Evolutionary conservation across 371 early-diverging fungal genomes (phyloP).

Genomic region (Mortierella sp.): DNA sequence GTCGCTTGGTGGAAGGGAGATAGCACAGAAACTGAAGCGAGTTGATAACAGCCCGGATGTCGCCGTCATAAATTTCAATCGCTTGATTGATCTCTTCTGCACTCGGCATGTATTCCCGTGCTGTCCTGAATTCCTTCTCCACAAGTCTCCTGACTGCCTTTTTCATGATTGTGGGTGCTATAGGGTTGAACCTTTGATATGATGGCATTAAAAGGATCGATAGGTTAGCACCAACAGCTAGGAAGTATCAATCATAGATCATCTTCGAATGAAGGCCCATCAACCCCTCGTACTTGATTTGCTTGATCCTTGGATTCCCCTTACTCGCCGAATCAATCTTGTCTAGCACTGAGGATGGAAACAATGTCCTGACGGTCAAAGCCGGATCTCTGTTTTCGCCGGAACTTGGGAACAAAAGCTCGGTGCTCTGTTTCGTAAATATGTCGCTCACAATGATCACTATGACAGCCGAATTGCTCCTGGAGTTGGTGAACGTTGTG

Average conservation of each 20-base stretch:
- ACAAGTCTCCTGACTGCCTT: conserved; percentile 61
- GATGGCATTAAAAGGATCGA: too few relatives aligned
- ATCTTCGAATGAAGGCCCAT: too few relatives aligned
- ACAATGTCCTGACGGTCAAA: conserved; percentile 35
- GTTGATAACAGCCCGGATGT: conserved; percentile 65
- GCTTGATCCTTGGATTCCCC: conserved; percentile 21
- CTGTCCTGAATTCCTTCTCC: conserved; percentile 44
- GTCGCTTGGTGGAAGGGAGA: conserved; percentile 15
- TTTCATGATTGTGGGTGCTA: conserved; percentile 60
- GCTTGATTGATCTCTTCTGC: conserved; percentile 31
- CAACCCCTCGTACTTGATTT: conserved; percentile 27
- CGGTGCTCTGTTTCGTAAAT: conserved; percentile 46
- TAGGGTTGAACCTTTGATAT: conserved; percentile 60
- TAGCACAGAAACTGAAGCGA: conserved; percentile 60
- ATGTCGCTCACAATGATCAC: conserved; percentile 64
- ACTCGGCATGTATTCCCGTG: conserved; percentile 11
- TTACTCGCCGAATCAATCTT: conserved; percentile 30
- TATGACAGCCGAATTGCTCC: conserved; percentile 49
- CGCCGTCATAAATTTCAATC: conserved; percentile 58
- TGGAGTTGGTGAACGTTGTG: conserved; percentile 36
- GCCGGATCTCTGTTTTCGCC: conserved; percentile 35
- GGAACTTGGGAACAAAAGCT: conserved; percentile 32
- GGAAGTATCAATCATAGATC: too few relatives aligned
- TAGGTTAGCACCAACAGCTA: too few relatives aligned
- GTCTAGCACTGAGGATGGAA: conserved; percentile 28